A percentile compares a stretch with the other conserved stretches of the same genome.
Evolutionary conservation across 441 rosid species (phyloP).

Genomic region (Rhodomyrtus psidioides): DNA sequence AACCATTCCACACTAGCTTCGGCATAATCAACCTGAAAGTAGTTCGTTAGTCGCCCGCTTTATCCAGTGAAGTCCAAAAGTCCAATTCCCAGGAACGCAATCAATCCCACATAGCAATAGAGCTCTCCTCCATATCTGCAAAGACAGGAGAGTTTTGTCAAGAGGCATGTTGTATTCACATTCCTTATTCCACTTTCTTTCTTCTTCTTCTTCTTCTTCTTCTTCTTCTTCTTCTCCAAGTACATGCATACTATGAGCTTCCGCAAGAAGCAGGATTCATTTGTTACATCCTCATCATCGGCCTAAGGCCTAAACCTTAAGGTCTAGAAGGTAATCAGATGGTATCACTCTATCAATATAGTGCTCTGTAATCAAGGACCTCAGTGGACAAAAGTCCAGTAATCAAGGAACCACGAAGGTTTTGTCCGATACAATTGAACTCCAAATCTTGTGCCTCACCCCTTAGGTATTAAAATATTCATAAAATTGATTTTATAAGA

Average conservation of each 20-base stretch:
- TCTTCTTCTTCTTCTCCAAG: not conserved
- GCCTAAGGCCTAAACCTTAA: not conserved
- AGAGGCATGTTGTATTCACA: not conserved
- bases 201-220: too few species aligned
- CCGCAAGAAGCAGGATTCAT: not conserved
- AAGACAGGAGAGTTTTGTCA: not conserved
- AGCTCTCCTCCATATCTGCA: not conserved
- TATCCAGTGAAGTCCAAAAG: not conserved
- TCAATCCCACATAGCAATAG: not conserved
- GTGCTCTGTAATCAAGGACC: not conserved
- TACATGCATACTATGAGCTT: not conserved
- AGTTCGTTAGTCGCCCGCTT: fast-evolving
- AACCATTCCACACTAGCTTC: not conserved
- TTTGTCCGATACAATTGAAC: not conserved
- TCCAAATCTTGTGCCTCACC: not conserved
- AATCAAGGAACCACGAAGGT: not conserved
- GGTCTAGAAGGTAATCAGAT: not conserved
- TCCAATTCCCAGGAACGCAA: not conserved
- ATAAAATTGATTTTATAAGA: too few species aligned
- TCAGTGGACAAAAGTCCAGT: not conserved
- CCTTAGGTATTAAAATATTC: too few species aligned
- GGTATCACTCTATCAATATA: not conserved
- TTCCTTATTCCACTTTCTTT: too few species aligned
- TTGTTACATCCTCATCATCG: not conserved
- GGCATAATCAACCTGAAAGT: not conserved